phyloP scores from a whole-genome alignment of 2,329 filamentous ascomycete species.

The Microsporum canis region DNA sequence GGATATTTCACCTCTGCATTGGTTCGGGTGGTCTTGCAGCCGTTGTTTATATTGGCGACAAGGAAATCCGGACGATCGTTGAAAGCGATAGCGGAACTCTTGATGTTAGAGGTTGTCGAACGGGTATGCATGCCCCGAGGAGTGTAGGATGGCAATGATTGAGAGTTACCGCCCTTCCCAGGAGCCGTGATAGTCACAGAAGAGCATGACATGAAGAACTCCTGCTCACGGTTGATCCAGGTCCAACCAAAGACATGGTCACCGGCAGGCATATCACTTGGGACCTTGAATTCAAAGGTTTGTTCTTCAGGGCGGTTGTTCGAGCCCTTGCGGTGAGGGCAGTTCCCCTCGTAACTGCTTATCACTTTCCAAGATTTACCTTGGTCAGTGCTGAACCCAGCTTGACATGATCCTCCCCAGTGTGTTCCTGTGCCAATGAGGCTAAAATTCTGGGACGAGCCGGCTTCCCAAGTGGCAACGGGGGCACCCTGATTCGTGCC shows the following conservation, averaged over 20 bases:
- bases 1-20: constrained; percentile 35
- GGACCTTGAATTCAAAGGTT: constrained; percentile 37
- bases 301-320: constrained; percentile 28
- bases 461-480: constrained; percentile 35
- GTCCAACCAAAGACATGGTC: constrained; percentile 36
- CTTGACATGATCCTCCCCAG: constrained; percentile 39
- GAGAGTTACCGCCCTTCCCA: not conserved
- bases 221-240: constrained; percentile 40
- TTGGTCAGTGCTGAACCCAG: constrained; percentile 35
- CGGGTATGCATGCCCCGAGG: not conserved
- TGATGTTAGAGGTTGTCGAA: constrained; percentile 15
- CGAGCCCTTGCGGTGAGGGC: constrained; percentile 33
- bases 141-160: not conserved
- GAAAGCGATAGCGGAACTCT: constrained; percentile 15
- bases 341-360: constrained; percentile 38
- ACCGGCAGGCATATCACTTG: constrained; percentile 32
- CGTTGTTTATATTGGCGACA: constrained; percentile 18
- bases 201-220: constrained; percentile 38
- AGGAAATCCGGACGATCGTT: constrained; percentile 19
- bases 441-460: constrained; percentile 32
- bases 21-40: constrained; percentile 26
- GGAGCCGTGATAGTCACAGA: constrained; percentile 31
- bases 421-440: constrained; percentile 30
- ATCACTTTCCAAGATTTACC: constrained; percentile 37
- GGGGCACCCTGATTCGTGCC: constrained; percentile 33